Conservation (phyloP, 768 basidiomycete species). For the Agrocybe praecox region DNA sequence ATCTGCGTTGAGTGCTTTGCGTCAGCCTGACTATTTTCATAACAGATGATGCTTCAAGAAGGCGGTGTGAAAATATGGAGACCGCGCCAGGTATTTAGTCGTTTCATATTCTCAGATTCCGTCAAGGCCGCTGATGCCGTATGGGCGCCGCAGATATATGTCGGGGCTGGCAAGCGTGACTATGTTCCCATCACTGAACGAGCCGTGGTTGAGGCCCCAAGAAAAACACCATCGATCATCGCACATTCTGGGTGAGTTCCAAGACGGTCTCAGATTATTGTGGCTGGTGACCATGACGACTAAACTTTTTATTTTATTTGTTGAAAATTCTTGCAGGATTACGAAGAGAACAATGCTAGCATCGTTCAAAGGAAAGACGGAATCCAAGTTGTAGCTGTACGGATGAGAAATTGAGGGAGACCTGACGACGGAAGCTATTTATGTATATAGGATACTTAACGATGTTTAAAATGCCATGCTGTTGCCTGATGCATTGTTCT, state of each 20-base stretch:
- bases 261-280: constrained; percentile 5
- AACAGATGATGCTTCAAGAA: constrained; percentile 87
- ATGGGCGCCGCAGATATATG: constrained; percentile 59
- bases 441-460: constrained; percentile 15
- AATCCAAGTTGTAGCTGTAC: constrained; percentile 16
- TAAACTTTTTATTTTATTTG: background rate
- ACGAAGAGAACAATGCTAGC: constrained; percentile 70
- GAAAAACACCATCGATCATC: constrained; percentile 63
- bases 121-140: constrained; percentile 8
- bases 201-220: constrained; percentile 50
- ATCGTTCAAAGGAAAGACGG: constrained; percentile 36
- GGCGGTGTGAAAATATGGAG: constrained; percentile 95
- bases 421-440: background rate
- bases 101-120: constrained; percentile 9
- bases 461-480: constrained; percentile 7
- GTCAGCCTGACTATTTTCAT: constrained; percentile 2
- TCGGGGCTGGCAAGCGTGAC: constrained; percentile 73
- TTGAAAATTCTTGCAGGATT: constrained; percentile 43
- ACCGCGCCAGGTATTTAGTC: constrained; percentile 67
- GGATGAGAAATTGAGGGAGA: background rate
- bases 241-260: constrained; percentile 75
- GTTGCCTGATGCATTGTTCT: constrained; percentile 13
- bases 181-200: constrained; percentile 72
- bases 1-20: background rate
- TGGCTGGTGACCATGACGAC: constrained; percentile 41